These are phyloP conservation scores for Chytriomyces sp. DNA, from an alignment of 192 early-diverging fungal genomes.

Conservation along the genomic window DNA sequence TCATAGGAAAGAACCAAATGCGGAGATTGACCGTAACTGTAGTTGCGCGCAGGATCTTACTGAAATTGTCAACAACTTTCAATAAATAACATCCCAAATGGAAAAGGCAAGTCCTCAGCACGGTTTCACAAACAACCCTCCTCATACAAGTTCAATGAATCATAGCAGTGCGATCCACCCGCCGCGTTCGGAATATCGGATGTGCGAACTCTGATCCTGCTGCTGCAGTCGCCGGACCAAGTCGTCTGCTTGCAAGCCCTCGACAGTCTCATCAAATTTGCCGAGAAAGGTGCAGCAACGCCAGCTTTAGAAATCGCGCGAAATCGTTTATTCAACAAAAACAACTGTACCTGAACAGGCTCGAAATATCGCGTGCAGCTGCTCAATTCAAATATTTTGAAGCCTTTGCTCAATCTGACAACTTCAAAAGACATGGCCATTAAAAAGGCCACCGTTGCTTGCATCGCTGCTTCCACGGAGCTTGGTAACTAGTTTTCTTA, in stretches of 20 bases:
- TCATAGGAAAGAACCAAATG: no score
- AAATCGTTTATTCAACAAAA: constrained; percentile 7
- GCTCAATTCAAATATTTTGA: constrained; percentile 45
- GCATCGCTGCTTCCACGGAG: constrained; percentile 57
- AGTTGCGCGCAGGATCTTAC: no score
- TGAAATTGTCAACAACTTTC: no score
- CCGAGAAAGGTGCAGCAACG: constrained; percentile 46
- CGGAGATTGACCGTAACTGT: no score
- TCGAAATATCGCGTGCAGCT: constrained; percentile 54
- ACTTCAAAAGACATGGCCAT: constrained; percentile 45
- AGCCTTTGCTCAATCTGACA: constrained; percentile 43
- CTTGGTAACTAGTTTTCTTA: constrained; percentile 33
- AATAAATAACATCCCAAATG: no score
- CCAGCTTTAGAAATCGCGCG: not conserved
- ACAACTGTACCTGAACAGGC: constrained; percentile 22
- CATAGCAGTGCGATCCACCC: constrained; percentile 43
- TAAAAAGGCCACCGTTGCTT: constrained; percentile 56
- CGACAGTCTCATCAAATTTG: constrained; percentile 61
- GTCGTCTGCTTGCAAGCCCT: constrained; percentile 45
- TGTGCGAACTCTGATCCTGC: constrained; percentile 54
- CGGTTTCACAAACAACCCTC: no score
- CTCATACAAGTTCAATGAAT: no score
- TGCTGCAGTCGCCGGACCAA: constrained; percentile 53
- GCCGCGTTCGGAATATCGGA: constrained; percentile 48
- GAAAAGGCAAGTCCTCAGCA: no score